A percentile compares a stretch with the other conserved stretches of the same genome.
Conservation (phyloP, 1,139 yeast species). For the Hemisphaericaspora lyxosophila region DNA sequence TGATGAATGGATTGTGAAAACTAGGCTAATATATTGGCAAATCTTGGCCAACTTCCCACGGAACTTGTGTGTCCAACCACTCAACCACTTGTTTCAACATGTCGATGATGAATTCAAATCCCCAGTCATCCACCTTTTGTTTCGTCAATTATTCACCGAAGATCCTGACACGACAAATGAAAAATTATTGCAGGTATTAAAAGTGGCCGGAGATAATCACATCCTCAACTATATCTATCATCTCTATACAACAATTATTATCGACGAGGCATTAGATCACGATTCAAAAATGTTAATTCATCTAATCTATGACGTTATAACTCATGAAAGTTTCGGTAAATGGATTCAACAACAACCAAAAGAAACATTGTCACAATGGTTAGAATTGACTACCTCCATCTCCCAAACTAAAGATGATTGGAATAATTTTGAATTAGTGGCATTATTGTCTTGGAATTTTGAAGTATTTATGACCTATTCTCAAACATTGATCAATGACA, state of each 20-base stretch:
- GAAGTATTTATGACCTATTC: constrained; percentile 33
- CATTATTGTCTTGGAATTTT: constrained; percentile 55
- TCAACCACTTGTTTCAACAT: constrained; percentile 9
- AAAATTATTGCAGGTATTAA: constrained; percentile 10
- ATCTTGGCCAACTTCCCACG: constrained; percentile 13
- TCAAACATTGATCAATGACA: constrained; percentile 13
- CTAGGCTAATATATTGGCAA: constrained; percentile 12
- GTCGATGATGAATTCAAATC: background rate
- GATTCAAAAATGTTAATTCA: constrained; percentile 15
- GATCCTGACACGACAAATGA: constrained; percentile 13
- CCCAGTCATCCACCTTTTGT: constrained; percentile 14
- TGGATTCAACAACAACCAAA: constrained; percentile 16
- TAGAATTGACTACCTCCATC: constrained; percentile 18
- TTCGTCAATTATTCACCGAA: constrained; percentile 14
- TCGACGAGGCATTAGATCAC: constrained; percentile 8
- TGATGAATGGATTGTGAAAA: constrained; percentile 4
- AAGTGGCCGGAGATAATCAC: constrained; percentile 3
- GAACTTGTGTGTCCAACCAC: constrained; percentile 4
- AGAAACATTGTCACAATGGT: constrained; percentile 9
- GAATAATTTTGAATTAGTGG: constrained; percentile 51
- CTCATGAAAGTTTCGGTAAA: constrained; percentile 25
- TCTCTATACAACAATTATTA: constrained; percentile 8
- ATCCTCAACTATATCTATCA: constrained; percentile 6
- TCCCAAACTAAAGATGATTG: constrained; percentile 53
- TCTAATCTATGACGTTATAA: constrained; percentile 17